These are phyloP conservation scores for Trichomonas tenax DNA, from an alignment of 208 protist species.

Conservation along the genomic window DNA sequence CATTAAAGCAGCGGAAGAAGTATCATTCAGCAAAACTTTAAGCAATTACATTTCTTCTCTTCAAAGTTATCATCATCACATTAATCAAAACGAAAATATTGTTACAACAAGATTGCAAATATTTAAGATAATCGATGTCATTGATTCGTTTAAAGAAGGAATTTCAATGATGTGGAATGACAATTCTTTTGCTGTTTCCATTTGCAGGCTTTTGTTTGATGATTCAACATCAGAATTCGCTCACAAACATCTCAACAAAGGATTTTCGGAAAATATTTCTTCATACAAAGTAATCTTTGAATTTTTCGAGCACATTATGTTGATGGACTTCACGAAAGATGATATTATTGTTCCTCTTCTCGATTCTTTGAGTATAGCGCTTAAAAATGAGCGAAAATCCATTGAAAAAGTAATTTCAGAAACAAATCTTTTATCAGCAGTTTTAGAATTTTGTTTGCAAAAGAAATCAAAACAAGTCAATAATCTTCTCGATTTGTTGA, in stretches of 20 bases:
- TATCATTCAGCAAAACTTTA: background rate
- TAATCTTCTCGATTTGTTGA: background rate
- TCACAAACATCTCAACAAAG: background rate
- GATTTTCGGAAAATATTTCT: background rate
- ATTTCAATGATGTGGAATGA: background rate
- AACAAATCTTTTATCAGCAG: background rate
- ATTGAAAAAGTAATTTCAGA: background rate
- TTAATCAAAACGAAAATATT: too few species aligned
- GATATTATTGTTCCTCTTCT: background rate
- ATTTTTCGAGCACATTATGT: background rate
- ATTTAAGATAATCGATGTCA: background rate
- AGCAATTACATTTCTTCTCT: background rate
- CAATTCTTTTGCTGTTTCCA: background rate
- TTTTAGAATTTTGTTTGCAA: background rate
- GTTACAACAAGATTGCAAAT: background rate
- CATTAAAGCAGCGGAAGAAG: background rate
- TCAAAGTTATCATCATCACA: background rate
- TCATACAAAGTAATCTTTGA: background rate
- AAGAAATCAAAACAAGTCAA: background rate
- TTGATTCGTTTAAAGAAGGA: background rate
- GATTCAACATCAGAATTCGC: background rate
- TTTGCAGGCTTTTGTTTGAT: background rate
- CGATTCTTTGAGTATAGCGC: background rate
- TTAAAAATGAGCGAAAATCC: background rate
- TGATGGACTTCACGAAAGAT: background rate